Base-by-base conservation (phyloP, 1,284 basidiomycete genomes). In the Phenoliferia sp. region DNA sequence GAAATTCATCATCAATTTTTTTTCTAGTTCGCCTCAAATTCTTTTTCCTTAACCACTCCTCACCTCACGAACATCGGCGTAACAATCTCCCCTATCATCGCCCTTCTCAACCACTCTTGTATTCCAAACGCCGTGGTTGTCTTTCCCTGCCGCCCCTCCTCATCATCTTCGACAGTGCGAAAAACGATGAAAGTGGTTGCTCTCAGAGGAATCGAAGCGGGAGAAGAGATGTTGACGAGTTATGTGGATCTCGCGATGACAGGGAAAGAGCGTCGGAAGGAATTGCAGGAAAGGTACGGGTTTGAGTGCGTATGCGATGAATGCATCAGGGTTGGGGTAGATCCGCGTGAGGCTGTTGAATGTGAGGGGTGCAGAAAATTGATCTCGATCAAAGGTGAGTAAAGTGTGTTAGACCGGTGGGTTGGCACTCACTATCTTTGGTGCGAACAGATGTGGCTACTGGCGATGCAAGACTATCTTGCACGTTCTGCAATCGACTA, bases 81-180 rank as follows among this genome's bases (percentile, higher is more conserved):
- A 2, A 86, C 87, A 34, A 83, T 94, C 32, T 89, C 90, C 0
- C 92, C 93, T 0, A 74, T 85, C 0, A 81, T 88, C 15, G 92
- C 94, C 0, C 82, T 97, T 35, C 84, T 90, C 72, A 98, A 97
- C 75, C 94, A 98, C 77, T 90, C 92, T 0, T 98, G 94, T 76
- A 84, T 85, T 29, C 94, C 94, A 0, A 95, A 96, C 73, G 91
- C 89, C 0, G 90, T 89, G 32, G 85, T 94, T 33, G 91, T 97
- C 1, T 97, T 94, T 77, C 93, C 94, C 48, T 73, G 74, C 4
- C 80, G 79, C 16, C 70, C 71, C 90, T 73, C 74, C 9, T 80
- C 79, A 9, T 69, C 71, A 90, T 93, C 57, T 66, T 65, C 78
- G 2, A 69, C 76, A 4, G 75, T 73, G 32, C 79, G 82, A 1